Evolutionary conservation across 768 basidiomycete genomes (phyloP).

Genomic region (Cystobasidium onofrii): DNA sequence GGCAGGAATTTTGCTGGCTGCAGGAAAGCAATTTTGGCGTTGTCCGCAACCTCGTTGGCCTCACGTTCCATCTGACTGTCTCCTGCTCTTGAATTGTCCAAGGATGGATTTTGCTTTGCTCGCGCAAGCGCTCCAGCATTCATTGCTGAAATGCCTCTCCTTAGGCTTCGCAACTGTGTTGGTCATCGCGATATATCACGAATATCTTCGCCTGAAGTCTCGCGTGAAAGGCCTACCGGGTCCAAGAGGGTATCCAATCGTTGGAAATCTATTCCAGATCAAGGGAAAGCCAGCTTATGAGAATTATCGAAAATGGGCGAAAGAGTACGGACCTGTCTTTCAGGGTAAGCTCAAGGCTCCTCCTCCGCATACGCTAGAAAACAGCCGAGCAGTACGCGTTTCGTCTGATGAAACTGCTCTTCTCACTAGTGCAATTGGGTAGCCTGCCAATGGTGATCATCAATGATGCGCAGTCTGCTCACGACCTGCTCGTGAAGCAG

Average conservation of each 20-base stretch:
- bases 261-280: not conserved
- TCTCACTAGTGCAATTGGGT: not conserved
- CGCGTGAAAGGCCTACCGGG: not conserved
- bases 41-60: no score
- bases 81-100: no score
- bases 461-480: not conserved
- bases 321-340: not conserved
- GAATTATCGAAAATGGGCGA: not conserved
- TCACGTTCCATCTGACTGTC: no score
- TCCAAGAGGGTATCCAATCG: not conserved
- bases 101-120: no score
- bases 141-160: not conserved
- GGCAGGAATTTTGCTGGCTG: no score
- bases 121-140: no score
- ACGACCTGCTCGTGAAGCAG: not conserved
- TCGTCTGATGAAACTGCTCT: no score
- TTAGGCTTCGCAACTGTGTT: not conserved
- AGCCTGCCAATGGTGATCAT: not conserved
- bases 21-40: no score
- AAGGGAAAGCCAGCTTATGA: not conserved
- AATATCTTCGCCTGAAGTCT: not conserved
- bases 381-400: no score
- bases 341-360: not conserved
- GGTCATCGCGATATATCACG: not conserved
- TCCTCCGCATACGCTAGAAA: no score